Conservation (phyloP, 1,139 yeast species). For the Wickerhamiella pararugosa region DNA sequence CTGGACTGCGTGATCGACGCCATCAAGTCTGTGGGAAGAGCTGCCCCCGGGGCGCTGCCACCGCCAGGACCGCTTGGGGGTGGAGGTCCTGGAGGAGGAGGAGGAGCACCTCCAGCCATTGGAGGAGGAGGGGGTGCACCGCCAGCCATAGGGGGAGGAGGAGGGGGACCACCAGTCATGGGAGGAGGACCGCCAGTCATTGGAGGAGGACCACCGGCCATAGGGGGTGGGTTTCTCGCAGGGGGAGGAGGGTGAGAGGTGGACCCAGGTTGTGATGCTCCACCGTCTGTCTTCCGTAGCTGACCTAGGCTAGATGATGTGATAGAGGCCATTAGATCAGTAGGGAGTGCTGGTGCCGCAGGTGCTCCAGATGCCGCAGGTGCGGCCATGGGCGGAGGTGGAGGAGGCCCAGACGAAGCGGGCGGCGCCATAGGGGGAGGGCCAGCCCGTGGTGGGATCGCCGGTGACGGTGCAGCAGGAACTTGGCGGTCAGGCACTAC, state of each 20-base stretch:
- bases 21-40: slow-evolving; percentile 16
- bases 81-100: slow-evolving; percentile 9
- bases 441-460: slow-evolving; percentile 13
- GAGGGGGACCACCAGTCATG: slow-evolving; percentile 11
- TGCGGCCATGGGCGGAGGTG: slow-evolving; percentile 19
- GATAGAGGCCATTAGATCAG: slow-evolving; percentile 17
- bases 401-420: slow-evolving; percentile 17
- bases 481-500: neutral
- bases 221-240: slow-evolving; percentile 24
- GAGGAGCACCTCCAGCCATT: slow-evolving; percentile 19
- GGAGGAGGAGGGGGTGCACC: slow-evolving; percentile 9
- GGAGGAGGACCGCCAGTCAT: slow-evolving; percentile 21
- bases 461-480: slow-evolving; percentile 15
- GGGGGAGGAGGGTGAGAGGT: slow-evolving; percentile 19
- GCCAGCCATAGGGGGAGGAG: slow-evolving; percentile 17
- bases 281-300: slow-evolving; percentile 11
- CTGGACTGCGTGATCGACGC: slow-evolving; percentile 33
- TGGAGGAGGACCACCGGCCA: slow-evolving; percentile 17
- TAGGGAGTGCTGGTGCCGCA: slow-evolving; percentile 15
- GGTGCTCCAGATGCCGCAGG: slow-evolving; percentile 24
- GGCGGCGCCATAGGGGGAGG: slow-evolving; percentile 24
- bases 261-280: slow-evolving; percentile 23
- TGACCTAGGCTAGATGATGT: slow-evolving; percentile 15
- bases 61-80: slow-evolving; percentile 2
- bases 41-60: slow-evolving; percentile 22